These are phyloP conservation scores for Komagataea norvegica DNA, from an alignment of 1,139 yeast species.

Conservation along the genomic window DNA sequence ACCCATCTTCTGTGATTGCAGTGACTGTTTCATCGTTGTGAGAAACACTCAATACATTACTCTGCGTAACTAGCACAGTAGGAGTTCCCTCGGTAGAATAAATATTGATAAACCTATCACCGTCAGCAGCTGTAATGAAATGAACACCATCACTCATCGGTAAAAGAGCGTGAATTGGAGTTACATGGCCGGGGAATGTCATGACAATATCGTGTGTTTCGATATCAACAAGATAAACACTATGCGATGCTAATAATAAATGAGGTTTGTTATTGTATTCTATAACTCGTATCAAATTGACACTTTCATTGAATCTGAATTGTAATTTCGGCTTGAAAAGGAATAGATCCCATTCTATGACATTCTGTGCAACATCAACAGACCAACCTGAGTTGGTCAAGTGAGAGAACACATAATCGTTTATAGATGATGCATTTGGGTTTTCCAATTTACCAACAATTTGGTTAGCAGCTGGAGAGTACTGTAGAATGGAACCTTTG, in stretches of 20 bases:
- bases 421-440: slow-evolving; percentile 48
- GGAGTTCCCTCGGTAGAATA: slow-evolving; percentile 44
- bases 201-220: slow-evolving; percentile 34
- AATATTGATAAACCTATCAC: slow-evolving; percentile 75
- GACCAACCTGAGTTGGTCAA: slow-evolving; percentile 51
- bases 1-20: slow-evolving; percentile 65
- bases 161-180: slow-evolving; percentile 50
- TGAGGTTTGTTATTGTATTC: slow-evolving; percentile 37
- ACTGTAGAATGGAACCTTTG: slow-evolving; percentile 60
- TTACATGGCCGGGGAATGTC: slow-evolving; percentile 70
- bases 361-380: slow-evolving; percentile 56
- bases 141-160: slow-evolving; percentile 37
- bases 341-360: slow-evolving; percentile 60
- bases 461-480: slow-evolving; percentile 62
- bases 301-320: slow-evolving; percentile 35
- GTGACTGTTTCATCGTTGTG: slow-evolving; percentile 42
- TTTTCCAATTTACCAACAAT: slow-evolving; percentile 48
- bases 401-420: slow-evolving; percentile 45
- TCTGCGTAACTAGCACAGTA: slow-evolving; percentile 61
- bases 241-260: slow-evolving; percentile 61
- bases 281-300: slow-evolving; percentile 33
- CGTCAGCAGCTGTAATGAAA: slow-evolving; percentile 64
- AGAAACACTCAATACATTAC: slow-evolving; percentile 47
- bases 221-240: slow-evolving; percentile 48
- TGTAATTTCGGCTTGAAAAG: slow-evolving; percentile 39